These are phyloP conservation scores for Colletotrichum musicola DNA, from an alignment of 2,329 filamentous ascomycete species.

Conservation along the genomic window DNA sequence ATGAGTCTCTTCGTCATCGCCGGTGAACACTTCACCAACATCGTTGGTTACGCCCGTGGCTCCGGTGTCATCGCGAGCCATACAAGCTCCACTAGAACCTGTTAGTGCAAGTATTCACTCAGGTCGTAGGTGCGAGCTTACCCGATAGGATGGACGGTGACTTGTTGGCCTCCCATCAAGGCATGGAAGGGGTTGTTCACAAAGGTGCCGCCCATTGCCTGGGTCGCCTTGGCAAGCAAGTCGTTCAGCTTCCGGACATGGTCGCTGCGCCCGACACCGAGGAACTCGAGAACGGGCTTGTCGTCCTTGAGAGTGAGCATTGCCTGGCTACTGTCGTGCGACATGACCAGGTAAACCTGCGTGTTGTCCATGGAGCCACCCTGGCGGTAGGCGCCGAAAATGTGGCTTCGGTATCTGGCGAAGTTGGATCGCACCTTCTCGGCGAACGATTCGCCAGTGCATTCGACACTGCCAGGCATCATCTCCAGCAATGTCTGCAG, in stretches of 20 bases:
- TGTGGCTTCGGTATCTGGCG: conserved; percentile 63
- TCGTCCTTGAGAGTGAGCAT: conserved; percentile 70
- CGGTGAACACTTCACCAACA: conserved; percentile 69
- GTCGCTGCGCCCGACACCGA: conserved; percentile 68
- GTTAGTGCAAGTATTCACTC: conserved; percentile 31
- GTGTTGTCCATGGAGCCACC: conserved; percentile 70
- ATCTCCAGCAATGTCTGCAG: conserved; percentile 69
- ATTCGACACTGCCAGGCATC: conserved; percentile 60
- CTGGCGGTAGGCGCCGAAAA: conserved; percentile 69
- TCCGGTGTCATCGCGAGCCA: conserved; percentile 70
- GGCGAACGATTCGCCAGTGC: conserved; percentile 53
- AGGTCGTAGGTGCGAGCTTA: conserved; percentile 46
- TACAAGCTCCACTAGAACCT: conserved; percentile 66
- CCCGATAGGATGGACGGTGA: conserved; percentile 77
- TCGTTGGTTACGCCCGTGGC: conserved; percentile 71
- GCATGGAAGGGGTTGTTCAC: conserved; percentile 70
- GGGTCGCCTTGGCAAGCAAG: conserved; percentile 66
- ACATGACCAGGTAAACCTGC: conserved; percentile 75
- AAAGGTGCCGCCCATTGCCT: conserved; percentile 70
- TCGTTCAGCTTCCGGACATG: conserved; percentile 66
- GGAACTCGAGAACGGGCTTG: conserved; percentile 70
- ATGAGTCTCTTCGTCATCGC: conserved; percentile 63
- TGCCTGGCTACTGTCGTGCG: conserved; percentile 75
- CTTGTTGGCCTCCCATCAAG: conserved; percentile 67
- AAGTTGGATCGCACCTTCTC: conserved; percentile 60